phyloP scores from a whole-genome alignment of 352 stramenopile species.

The Phytophthora kernoviae region DNA sequence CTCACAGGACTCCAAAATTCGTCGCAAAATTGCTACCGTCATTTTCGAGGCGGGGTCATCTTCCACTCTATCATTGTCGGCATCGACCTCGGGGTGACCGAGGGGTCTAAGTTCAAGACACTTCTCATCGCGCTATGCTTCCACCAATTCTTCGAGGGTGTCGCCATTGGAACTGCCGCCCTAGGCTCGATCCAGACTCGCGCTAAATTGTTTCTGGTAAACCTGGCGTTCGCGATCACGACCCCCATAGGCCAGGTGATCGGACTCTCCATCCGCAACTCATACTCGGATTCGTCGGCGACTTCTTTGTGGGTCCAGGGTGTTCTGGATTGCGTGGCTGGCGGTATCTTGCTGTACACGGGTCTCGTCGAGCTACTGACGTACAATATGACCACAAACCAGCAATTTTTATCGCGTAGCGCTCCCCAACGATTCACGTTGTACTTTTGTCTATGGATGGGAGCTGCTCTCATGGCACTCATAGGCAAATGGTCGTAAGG shows the following conservation, averaged over 20 bases:
- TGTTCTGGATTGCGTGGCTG: slow-evolving; percentile 66
- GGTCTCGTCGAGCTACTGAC: slow-evolving; percentile 70
- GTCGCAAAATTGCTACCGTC: slow-evolving; percentile 44
- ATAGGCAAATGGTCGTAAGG: slow-evolving; percentile 68
- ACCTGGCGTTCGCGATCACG: slow-evolving; percentile 55
- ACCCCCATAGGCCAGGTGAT: slow-evolving; percentile 62
- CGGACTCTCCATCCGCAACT: slow-evolving; percentile 57
- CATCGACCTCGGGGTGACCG: slow-evolving; percentile 60
- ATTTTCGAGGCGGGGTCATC: slow-evolving; percentile 67
- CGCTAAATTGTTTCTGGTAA: slow-evolving; percentile 48
- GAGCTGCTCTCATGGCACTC: slow-evolving; percentile 59
- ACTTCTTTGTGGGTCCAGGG: slow-evolving; percentile 67
- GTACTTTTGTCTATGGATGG: slow-evolving; percentile 50
- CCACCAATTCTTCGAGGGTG: slow-evolving; percentile 80
- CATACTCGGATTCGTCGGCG: slow-evolving; percentile 50
- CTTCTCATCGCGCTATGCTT: slow-evolving; percentile 68
- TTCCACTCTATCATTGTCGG: slow-evolving; percentile 80
- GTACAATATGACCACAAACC: slow-evolving; percentile 72
- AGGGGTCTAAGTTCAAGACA: slow-evolving; percentile 52
- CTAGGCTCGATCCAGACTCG: slow-evolving; percentile 35
- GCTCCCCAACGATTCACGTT: slow-evolving; percentile 37
- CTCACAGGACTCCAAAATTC: slow-evolving; percentile 5
- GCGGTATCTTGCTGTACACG: slow-evolving; percentile 75
- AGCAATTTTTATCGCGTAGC: slow-evolving; percentile 43
- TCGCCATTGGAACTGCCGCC: slow-evolving; percentile 57